Base-by-base conservation (phyloP, 2,329 filamentous ascomycete species). In the Penicillium sp. region DNA sequence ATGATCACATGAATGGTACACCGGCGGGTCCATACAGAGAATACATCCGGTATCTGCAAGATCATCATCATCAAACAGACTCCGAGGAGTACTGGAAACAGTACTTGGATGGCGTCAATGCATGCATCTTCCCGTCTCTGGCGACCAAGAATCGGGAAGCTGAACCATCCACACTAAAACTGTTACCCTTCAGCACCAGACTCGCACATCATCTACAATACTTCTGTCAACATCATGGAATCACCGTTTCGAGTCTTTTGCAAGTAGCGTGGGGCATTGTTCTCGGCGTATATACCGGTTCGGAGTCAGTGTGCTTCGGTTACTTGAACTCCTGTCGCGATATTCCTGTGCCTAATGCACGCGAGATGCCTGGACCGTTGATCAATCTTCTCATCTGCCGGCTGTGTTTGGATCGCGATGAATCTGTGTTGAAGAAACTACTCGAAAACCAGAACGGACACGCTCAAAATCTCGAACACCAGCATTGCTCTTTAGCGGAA, bases 401-500 rank as follows among this genome's bases (percentile, higher is more conserved):
- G 10, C 35, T 37, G 11, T 14, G 11, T 37, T 37, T 37, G 35
- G 14, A 37, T 37, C 11, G 14, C 35, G 35, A 37, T 37, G 35
- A 37, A 37, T 15, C 35, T 12, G 10, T 37, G 35, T 14, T 37
- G 35, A 11, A 37, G 10, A 37, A 11, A 12, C 35, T 37, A 37
- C 35, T 12, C 11, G 35, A 37, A 37, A 37, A 15, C 10, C 35
- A 37, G 35, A 6, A 37, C 1, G 35, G 7, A 37, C 35, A 37
- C 14, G 35, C 35, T 37, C 48, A 52, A 15, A 59, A 53, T 17
- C 34, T 67, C 12, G 55, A 60, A 11, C 41, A 65, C 28, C 64
- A 63, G 39, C 58, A 62, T 35, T 62, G 49, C 50, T 62, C 61
- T 28, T 15, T 65, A 20, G 58, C 63, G n/a, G 61, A 65, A 20